Conservation (phyloP, 2,329 filamentous ascomycete genomes). For the Exophiala calicioides region DNA sequence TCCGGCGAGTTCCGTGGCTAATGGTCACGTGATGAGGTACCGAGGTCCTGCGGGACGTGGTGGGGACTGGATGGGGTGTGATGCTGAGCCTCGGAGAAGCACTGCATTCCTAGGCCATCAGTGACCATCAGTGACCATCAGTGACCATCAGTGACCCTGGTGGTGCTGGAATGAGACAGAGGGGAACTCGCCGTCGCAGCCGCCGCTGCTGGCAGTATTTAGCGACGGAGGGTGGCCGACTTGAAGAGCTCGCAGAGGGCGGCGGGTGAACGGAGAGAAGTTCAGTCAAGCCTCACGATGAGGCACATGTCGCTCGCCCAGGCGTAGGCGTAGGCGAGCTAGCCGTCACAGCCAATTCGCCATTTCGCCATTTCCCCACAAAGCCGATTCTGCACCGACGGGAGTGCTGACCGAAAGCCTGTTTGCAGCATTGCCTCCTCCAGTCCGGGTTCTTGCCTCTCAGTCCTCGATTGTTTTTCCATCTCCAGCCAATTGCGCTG, state of each 20-base stretch:
- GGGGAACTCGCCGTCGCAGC: too few relatives aligned
- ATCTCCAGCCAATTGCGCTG: slow-evolving; percentile 12
- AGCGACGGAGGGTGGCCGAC: too few relatives aligned
- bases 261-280: slow-evolving; percentile 17
- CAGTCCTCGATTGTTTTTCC: slow-evolving; percentile 5
- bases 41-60: slow-evolving; percentile 1
- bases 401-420: slow-evolving; percentile 4
- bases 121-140: too few relatives aligned
- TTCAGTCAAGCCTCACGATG: slow-evolving; percentile 12
- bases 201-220: too few relatives aligned
- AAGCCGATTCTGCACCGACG: slow-evolving; percentile 25
- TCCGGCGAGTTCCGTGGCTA: too few relatives aligned
- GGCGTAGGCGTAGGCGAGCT: too few relatives aligned
- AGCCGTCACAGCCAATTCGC: not conserved
- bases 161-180: too few relatives aligned
- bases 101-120: too few relatives aligned
- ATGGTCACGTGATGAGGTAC: slow-evolving; percentile 2
- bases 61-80: not conserved
- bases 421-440: slow-evolving; percentile 6
- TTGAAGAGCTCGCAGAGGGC: not conserved
- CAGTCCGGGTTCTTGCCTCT: slow-evolving; percentile 24
- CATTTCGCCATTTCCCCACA: slow-evolving; percentile 14
- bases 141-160: too few relatives aligned
- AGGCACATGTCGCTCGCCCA: not conserved
- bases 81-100: too few relatives aligned